Base-by-base conservation (phyloP, 495 filamentous ascomycete genomes). In the Baudoinia panamericana region DNA sequence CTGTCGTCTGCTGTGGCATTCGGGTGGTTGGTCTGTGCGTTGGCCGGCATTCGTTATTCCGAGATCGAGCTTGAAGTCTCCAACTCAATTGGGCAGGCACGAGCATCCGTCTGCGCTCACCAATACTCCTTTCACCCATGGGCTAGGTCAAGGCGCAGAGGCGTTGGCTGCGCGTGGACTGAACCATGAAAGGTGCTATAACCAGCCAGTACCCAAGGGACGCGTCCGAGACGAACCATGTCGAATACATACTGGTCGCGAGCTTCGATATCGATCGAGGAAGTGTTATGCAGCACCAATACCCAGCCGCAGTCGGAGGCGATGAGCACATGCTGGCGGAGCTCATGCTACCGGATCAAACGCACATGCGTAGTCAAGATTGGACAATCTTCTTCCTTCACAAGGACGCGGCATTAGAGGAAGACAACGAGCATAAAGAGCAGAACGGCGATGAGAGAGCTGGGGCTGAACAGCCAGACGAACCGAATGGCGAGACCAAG, bases 371-470 rank as follows among this genome's bases (percentile, higher is more conserved):
- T 21, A 88, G 80, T 53, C 86, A 95, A 59, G 90, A 99, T 59
- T 99, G 90, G 90, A 99, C 90, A 23, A 93, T 96, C 11, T 99
- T 99, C 64, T 99, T 99, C 52, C 55, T 99, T 34, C 90, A 96
- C 56, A 96, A 96, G 57, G 92, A 96, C 57, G 64, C 66, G 43
- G 55, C 68, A 64, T 58, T 53, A 45, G 62, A 67, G 55, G 43
- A 56, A 46, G 55, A 68, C 70, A 56, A 64, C 70, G 58, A 65
- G 67, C 41, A 56, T 59, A 43, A 61, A 63, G 6, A n/a, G n/a
- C n/a, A n/a, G n/a, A n/a, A n/a, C n/a, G n/a, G n/a, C n/a, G n/a
- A n/a, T n/a, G n/a, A n/a, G 25, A 24, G 33, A n/a, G 39, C 18
- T 9, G 46, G 26, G 2, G 36, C 23, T 7, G 48, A 43, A 30